Evolutionary conservation across 495 filamentous ascomycete genomes (phyloP), one percentile per base, ranked within the genome.

Genomic region (Xylaria castorea): DNA sequence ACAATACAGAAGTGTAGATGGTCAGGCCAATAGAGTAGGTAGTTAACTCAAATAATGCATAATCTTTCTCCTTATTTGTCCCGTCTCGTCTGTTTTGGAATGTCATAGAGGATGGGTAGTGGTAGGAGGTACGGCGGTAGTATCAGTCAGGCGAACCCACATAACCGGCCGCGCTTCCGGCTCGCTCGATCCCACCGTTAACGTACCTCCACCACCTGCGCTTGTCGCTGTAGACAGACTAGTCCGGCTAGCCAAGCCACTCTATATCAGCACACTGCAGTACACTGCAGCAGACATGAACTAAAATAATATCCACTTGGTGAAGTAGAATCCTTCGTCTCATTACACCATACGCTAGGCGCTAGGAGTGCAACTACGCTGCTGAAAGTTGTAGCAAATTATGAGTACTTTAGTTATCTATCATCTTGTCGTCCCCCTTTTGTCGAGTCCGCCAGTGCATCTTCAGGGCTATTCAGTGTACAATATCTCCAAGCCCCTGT

Each of bases 81-180:
- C 34, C 11, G 32, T 14, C 18, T 64, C 12, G 5, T 44, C 44
- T 64, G n/a, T 44, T 64, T 44, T 30, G 22, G n/a, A 7, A 64
- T 7, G 48, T 57, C 53, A 32, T 4, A 61, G 57, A 60, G 32
- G 8, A 60, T 60, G 32, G 27, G 32, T 32, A 32, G 57, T 36
- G 32, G 57, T 36, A 60, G 30, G 30, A 60, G 53, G 12, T 58
- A 27, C 57, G 57, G 57, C 57, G 30, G 57, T 60, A 22, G 57
- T 9, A 60, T 36, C 57, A 57, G 11, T 14, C 32, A 60, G 18
- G 25, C 14, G 55, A 69, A 60, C 40, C 66, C 51, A 69, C 67
- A 69, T 44, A 36, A 22, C 66, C 53, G 66, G 66, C 25, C 51
- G 57, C 25, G 51, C 22, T 69, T 69, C 66, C 66, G 66, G 57